Evolutionary conservation across 495 filamentous ascomycete genomes (phyloP).

Genomic region (Bathelium albidoporum): DNA sequence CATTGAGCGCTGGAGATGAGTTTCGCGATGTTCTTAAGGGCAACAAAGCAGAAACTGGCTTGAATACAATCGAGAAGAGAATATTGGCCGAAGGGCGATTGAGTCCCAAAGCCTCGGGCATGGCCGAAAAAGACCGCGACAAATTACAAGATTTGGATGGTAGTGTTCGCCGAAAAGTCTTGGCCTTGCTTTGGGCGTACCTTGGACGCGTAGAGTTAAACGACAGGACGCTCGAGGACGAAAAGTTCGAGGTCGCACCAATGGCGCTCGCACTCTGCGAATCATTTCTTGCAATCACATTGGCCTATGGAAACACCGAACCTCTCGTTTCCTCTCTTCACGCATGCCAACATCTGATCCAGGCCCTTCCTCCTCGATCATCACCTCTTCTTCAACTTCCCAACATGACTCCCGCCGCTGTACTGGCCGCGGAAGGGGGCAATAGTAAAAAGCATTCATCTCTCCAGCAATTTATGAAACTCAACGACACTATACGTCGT

Average conservation of each 20-base stretch:
- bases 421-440: slow-evolving; percentile 65
- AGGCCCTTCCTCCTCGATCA: slow-evolving; percentile 70
- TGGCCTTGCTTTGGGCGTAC: slow-evolving; percentile 90
- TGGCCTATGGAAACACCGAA: slow-evolving; percentile 74
- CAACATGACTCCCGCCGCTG: slow-evolving; percentile 66
- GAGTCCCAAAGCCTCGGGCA: slow-evolving; percentile 40
- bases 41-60: slow-evolving; percentile 59
- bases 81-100: slow-evolving; percentile 51
- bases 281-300: slow-evolving; percentile 74
- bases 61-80: slow-evolving; percentile 71
- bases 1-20: slow-evolving; percentile 74
- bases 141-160: slow-evolving; percentile 59
- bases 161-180: slow-evolving; percentile 66
- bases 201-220: slow-evolving; percentile 73
- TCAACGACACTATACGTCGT: slow-evolving; percentile 58
- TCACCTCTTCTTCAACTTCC: slow-evolving; percentile 91
- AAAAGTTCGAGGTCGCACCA: slow-evolving; percentile 72
- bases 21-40: slow-evolving; percentile 64
- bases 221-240: slow-evolving; percentile 60
- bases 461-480: slow-evolving; percentile 78
- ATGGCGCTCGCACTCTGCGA: slow-evolving; percentile 74
- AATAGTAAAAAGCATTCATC: slow-evolving; percentile 59
- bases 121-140: slow-evolving; percentile 60
- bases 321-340: slow-evolving; percentile 77
- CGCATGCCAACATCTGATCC: slow-evolving; percentile 73